phyloP scores from a whole-genome alignment of 129 eudicot species.

The Silybum marianum region DNA sequence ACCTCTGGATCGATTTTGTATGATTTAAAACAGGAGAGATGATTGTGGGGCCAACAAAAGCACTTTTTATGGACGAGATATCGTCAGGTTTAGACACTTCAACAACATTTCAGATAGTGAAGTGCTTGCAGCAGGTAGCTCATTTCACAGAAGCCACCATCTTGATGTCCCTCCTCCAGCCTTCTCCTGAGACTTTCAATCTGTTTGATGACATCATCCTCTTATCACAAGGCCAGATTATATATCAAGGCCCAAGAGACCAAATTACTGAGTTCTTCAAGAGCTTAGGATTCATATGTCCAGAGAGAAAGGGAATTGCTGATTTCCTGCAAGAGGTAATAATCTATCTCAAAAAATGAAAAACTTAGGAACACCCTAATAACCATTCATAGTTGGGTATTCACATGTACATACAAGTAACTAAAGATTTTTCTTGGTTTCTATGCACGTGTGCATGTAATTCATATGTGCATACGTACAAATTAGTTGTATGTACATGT shows the following conservation, averaged over 20 bases:
- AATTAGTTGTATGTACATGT: too few species aligned
- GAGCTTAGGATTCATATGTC: slow-evolving; percentile 81
- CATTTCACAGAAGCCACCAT: slow-evolving; percentile 75
- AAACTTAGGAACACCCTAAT: too few species aligned
- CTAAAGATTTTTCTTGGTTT: too few species aligned
- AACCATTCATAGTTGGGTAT: too few species aligned
- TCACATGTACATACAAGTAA: too few species aligned
- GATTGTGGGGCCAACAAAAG: slow-evolving; percentile 88
- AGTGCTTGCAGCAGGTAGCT: slow-evolving; percentile 85
- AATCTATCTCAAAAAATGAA: neutral
- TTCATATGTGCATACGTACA: too few species aligned
- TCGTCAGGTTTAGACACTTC: slow-evolving; percentile 97
- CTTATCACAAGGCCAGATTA: slow-evolving; percentile 84
- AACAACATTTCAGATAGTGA: slow-evolving; percentile 89
- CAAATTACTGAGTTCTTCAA: slow-evolving; percentile 77
- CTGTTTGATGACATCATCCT: slow-evolving; percentile 85
- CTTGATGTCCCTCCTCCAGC: slow-evolving; percentile 93
- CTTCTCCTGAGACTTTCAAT: slow-evolving; percentile 91
- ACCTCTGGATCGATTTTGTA: neutral
- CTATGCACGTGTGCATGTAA: too few species aligned
- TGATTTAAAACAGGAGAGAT: slow-evolving; percentile 60
- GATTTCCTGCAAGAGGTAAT: slow-evolving; percentile 98
- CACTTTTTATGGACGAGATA: slow-evolving; percentile 93
- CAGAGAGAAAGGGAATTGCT: slow-evolving; percentile 88
- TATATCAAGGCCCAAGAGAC: slow-evolving; percentile 85